A percentile compares a stretch with the other conserved stretches of the same genome.
phyloP scores from a whole-genome alignment of 345 rosid genomes.

The Raphanus sativus region DNA sequence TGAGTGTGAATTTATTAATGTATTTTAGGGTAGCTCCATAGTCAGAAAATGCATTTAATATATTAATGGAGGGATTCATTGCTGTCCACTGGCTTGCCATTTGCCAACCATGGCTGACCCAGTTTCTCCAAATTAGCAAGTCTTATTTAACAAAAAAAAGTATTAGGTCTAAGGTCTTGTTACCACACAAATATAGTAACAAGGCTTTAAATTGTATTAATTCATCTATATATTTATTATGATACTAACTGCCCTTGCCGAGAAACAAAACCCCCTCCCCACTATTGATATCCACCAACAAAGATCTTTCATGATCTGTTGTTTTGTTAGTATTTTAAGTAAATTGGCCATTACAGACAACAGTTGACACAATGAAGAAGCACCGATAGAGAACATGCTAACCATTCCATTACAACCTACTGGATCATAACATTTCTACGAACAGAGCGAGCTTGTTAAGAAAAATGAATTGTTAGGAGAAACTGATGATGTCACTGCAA shows the following conservation, averaged over 20 bases:
- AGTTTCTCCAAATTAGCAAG: not conserved
- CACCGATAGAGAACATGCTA: not conserved
- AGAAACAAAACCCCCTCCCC: slow-evolving; percentile 4
- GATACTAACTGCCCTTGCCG: not conserved
- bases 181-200: not conserved
- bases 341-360: not conserved
- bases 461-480: not conserved
- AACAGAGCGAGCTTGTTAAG: not conserved
- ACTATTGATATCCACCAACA: not conserved
- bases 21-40: not conserved
- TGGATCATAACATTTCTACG: not conserved
- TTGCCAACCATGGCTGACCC: slow-evolving; percentile 33
- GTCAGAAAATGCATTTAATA: slow-evolving; percentile 21
- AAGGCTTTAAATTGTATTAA: not conserved
- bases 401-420: not conserved
- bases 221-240: not conserved
- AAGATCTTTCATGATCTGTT: not conserved
- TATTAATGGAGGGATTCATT: not conserved
- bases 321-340: not conserved
- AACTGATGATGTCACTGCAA: not conserved
- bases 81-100: slow-evolving; percentile 14
- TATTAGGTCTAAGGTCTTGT: not conserved
- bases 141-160: not conserved
- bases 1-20: not conserved
- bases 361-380: not conserved